Evolutionary conservation across 2,329 filamentous ascomycete species (phyloP).

Genomic region (Chaetomium strumarium): DNA sequence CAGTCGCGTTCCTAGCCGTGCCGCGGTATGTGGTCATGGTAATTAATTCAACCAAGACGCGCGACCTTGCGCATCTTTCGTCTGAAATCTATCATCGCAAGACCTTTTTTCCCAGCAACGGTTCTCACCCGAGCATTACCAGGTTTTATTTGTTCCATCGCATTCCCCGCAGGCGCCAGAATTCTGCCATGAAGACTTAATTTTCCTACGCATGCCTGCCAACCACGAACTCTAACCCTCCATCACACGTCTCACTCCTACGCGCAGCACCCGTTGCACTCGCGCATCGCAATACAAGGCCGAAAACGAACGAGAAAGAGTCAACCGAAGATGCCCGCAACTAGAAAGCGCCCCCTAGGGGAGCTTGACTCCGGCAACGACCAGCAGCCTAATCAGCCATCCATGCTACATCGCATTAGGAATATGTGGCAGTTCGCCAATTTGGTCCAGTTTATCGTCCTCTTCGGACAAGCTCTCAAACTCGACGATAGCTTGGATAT

Average conservation of each 20-base stretch:
- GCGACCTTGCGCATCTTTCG: too few relatives aligned
- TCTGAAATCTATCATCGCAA: too few relatives aligned
- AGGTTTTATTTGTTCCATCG: too few relatives aligned
- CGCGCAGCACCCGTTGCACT: neutral
- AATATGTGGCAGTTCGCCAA: conserved; percentile 97
- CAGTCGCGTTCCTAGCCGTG: too few relatives aligned
- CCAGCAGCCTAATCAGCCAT: conserved; percentile 27
- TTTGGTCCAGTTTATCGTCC: conserved; percentile 85
- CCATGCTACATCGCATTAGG: conserved; percentile 61
- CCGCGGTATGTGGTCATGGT: too few relatives aligned
- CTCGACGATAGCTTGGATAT: conserved; percentile 84
- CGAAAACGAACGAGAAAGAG: neutral
- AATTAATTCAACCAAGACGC: too few relatives aligned
- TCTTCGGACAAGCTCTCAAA: conserved; percentile 85
- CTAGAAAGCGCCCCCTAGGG: conserved; percentile 44
- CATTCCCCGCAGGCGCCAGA: too few relatives aligned
- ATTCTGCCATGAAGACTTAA: conserved; percentile 4
- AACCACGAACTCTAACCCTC: neutral
- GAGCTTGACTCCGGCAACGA: conserved; percentile 35
- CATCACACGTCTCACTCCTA: neutral
- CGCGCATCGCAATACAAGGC: neutral
- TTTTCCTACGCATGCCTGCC: neutral
- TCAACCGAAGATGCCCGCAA: conserved; percentile 35
- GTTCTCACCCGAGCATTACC: too few relatives aligned
- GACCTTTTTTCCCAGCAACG: too few relatives aligned